A percentile compares a stretch with the other conserved stretches of the same genome.
phyloP scores from a whole-genome alignment of 768 basidiomycete genomes.

The Amanita exitialis region DNA sequence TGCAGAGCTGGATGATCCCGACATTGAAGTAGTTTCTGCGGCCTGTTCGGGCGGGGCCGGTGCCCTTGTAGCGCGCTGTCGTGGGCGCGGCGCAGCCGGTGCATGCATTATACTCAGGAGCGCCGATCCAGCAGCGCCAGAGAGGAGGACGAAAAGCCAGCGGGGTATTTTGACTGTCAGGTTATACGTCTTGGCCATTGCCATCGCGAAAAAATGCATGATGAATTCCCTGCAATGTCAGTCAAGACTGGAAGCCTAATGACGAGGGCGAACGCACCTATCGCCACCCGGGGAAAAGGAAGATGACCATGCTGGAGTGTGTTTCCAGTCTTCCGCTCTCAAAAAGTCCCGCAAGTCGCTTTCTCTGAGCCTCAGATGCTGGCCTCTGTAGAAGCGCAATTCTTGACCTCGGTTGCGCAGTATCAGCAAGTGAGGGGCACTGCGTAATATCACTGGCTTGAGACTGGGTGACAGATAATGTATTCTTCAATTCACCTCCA shows the following conservation, averaged over 20 bases:
- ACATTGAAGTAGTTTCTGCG: slow-evolving; percentile 1
- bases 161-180: slow-evolving; percentile 47
- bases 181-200: slow-evolving; percentile 42
- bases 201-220: slow-evolving; percentile 47
- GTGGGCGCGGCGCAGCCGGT: slow-evolving; percentile 9
- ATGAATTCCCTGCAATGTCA: slow-evolving; percentile 47
- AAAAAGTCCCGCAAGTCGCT: slow-evolving; percentile 61
- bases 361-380: slow-evolving; percentile 47
- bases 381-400: slow-evolving; percentile 72
- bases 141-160: slow-evolving; percentile 58
- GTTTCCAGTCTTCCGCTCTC: slow-evolving; percentile 49
- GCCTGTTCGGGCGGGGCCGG: not conserved
- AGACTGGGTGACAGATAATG: not conserved
- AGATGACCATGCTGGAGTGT: slow-evolving; percentile 59
- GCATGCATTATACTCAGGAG: slow-evolving; percentile 57
- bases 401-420: slow-evolving; percentile 61
- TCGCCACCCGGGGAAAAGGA: slow-evolving; percentile 69
- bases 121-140: slow-evolving; percentile 59
- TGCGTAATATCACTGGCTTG: slow-evolving; percentile 17
- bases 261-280: slow-evolving; percentile 33
- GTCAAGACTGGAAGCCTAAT: not conserved
- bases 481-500: slow-evolving; percentile 55
- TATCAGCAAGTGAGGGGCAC: slow-evolving; percentile 71
- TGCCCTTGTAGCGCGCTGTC: slow-evolving; percentile 2
- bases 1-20: slow-evolving; percentile 1